Evolutionary conservation across 148 eudicot genomes (phyloP), one percentile per base, ranked within the genome.

Genomic region (Hydrangea macrophylla): DNA sequence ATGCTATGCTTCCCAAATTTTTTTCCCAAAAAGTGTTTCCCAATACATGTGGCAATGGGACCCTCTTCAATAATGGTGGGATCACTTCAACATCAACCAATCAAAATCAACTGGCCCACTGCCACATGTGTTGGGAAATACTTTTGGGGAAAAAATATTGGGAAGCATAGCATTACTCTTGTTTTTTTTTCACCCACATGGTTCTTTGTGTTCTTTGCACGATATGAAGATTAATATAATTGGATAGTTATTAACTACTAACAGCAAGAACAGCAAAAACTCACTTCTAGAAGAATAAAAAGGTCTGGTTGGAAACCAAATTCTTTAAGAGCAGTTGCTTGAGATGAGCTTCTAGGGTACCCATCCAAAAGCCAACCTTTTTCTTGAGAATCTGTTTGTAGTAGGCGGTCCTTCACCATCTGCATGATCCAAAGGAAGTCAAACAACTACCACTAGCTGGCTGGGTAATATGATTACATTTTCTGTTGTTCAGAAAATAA

Each of bases 361-460:
- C 97, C 99, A 78, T 95, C 99, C 78, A 95, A 78, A 83, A 95
- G 96, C 99, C 99, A 95, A 33, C 99, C 99, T 48, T 85, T 91
- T 66, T 95, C 89, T 68, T 73, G 82, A 73, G 99, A 86, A 84
- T 95, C 99, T 27, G 88, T 82, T 60, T 71, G 82, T 54, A 70
- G 67, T 60, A 95, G 74, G 31, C 99, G 96, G 15, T 91, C 97
- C 78, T 83, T 91, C 55, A 95, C 99, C 99, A 95, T 95, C 99
- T 95, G 80, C 44, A 77, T 18, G 6, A 64, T 53, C n/a, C 60
- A 70, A 55, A 35, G 11, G 30, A 61, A 13, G 50, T 76, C 65
- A 79, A 61, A 31, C 4, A 31, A 65, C 24, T 33, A 36, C 39
- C 66, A 58, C 68, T 24, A 55, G 30, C 65, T 62, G 25, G 30